phyloP scores from a whole-genome alignment of 495 filamentous ascomycete genomes.

The Tuber aestivum region DNA sequence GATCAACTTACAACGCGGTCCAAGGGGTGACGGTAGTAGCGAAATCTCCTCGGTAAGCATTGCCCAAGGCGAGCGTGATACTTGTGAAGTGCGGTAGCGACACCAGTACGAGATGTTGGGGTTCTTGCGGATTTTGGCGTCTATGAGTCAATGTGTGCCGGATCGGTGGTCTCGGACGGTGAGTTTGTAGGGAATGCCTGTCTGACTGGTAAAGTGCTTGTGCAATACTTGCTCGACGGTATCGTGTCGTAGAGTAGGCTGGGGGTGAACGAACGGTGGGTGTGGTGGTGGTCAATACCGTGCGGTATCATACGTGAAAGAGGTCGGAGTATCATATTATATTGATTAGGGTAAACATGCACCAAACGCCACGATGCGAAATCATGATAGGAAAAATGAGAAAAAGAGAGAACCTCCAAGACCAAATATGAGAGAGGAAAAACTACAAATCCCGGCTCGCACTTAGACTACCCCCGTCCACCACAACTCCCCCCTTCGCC shows the following conservation, averaged over 20 bases:
- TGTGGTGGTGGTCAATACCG: background rate
- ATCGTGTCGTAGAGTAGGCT: background rate
- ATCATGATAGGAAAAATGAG: background rate
- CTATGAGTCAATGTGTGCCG: background rate
- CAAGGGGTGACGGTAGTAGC: no score
- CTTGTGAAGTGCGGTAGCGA: no score
- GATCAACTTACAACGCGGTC: no score
- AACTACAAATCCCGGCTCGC: background rate
- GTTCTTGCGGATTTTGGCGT: background rate
- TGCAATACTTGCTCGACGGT: no score
- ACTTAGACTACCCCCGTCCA: background rate
- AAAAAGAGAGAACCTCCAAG: background rate
- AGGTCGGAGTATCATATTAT: background rate
- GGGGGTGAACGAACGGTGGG: background rate
- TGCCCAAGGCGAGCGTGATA: no score
- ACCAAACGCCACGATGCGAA: background rate
- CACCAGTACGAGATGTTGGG: background rate
- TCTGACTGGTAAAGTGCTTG: background rate
- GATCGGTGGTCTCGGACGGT: background rate
- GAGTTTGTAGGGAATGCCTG: background rate
- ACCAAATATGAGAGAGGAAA: background rate
- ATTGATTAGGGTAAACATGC: background rate
- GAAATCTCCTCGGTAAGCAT: no score
- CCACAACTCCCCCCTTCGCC: background rate
- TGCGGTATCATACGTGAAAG: background rate